These are phyloP conservation scores for Phytophthora colocasiae DNA, from an alignment of 352 stramenopile species.

Conservation along the genomic window DNA sequence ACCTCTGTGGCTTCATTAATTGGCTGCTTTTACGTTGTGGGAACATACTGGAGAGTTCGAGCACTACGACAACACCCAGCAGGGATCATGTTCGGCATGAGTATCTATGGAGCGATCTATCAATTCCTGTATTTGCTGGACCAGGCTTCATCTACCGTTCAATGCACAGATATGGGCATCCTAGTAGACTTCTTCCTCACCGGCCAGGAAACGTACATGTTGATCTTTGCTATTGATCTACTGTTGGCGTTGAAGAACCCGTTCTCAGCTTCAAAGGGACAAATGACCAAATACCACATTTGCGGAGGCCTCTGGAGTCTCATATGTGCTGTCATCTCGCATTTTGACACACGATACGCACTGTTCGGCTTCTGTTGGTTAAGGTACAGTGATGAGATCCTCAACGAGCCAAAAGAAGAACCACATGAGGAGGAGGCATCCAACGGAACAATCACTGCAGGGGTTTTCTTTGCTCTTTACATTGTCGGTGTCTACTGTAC, in stretches of 20 bases:
- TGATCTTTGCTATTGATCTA: constrained; percentile 90
- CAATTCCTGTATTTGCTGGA: constrained; percentile 83
- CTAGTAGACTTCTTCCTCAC: constrained; percentile 86
- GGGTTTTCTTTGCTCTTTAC: constrained; percentile 85
- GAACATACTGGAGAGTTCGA: constrained; percentile 69
- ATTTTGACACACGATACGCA: constrained; percentile 78
- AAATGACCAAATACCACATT: constrained; percentile 86
- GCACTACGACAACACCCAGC: constrained; percentile 80
- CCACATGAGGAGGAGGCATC: constrained; percentile 16
- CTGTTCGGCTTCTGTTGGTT: constrained; percentile 88
- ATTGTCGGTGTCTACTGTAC: constrained; percentile 85
- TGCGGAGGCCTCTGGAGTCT: constrained; percentile 75
- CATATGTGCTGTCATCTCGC: constrained; percentile 70
- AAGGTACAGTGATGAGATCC: constrained; percentile 57
- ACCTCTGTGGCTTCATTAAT: constrained; percentile 74
- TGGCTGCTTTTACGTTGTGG: constrained; percentile 83
- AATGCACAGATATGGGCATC: constrained; percentile 70
- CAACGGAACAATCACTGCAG: constrained; percentile 59
- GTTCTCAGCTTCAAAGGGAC: constrained; percentile 82
- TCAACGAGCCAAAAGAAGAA: constrained; percentile 20
- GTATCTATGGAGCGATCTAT: constrained; percentile 82
- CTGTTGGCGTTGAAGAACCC: constrained; percentile 86
- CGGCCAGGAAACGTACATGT: constrained; percentile 88
- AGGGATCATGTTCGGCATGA: constrained; percentile 91
- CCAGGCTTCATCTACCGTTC: constrained; percentile 44